Percentiles rank a stretch among this genome's conserved stretches.
These are phyloP conservation scores for Fomitiporia mediterranea DNA, from an alignment of 1,284 basidiomycete genomes.

Conservation along the genomic window DNA sequence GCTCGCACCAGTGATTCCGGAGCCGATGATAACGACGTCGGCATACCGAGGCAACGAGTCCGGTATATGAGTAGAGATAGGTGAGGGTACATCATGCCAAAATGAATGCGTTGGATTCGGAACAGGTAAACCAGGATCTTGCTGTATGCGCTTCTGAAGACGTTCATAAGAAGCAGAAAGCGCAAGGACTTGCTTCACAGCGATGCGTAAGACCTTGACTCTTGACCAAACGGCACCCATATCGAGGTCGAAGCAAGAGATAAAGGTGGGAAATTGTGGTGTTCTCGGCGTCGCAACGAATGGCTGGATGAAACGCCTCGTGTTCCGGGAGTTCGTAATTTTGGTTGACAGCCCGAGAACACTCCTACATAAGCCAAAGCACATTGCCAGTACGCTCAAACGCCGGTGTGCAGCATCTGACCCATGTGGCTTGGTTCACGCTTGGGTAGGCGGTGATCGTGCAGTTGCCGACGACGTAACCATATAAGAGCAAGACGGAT, in stretches of 20 bases:
- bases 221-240: conserved; percentile 24
- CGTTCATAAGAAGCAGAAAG: conserved; percentile 22
- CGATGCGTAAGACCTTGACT: conserved; percentile 20
- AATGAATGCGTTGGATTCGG: conserved; percentile 48
- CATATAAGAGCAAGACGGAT: too few relatives aligned
- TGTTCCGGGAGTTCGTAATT: background rate
- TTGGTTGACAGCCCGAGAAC: background rate
- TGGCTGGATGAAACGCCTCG: background rate
- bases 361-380: background rate
- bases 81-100: conserved; percentile 54
- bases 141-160: conserved; percentile 27
- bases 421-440: too few relatives aligned
- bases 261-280: background rate
- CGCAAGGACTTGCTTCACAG: conserved; percentile 17
- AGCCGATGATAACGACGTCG: conserved; percentile 61
- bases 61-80: conserved; percentile 40
- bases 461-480: too few relatives aligned
- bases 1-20: conserved; percentile 64
- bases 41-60: conserved; percentile 43
- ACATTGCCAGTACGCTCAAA: too few relatives aligned
- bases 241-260: conserved; percentile 2
- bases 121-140: conserved; percentile 56
- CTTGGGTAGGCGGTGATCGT: too few relatives aligned
- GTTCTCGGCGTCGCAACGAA: background rate
- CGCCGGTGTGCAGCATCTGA: too few relatives aligned